A percentile compares a stretch with the other conserved stretches of the same genome.
These are phyloP conservation scores for Sugiyamaella grinbergsii DNA, from an alignment of 1,139 yeast species.

Conservation along the genomic window DNA sequence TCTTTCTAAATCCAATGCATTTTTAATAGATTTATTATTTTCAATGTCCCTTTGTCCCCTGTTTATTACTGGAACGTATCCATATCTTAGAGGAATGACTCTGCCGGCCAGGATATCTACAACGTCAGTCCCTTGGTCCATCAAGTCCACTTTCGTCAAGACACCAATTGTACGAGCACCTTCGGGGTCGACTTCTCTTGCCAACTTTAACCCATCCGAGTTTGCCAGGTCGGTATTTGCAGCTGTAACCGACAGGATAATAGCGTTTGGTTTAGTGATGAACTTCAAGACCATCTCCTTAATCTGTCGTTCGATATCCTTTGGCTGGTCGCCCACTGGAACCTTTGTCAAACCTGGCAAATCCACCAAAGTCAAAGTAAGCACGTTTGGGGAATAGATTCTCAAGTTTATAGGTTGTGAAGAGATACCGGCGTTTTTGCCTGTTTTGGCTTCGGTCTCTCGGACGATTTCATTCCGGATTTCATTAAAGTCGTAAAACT, in stretches of 20 bases:
- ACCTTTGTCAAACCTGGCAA: slow-evolving; percentile 98
- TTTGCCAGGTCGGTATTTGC: slow-evolving; percentile 98
- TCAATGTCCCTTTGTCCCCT: slow-evolving; percentile 98
- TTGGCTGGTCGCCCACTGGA: slow-evolving; percentile 99
- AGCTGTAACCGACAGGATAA: slow-evolving; percentile 91
- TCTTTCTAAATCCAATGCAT: slow-evolving; percentile 81
- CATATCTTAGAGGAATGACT: slow-evolving; percentile 92
- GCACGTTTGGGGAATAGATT: slow-evolving; percentile 93
- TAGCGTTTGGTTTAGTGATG: slow-evolving; percentile 94
- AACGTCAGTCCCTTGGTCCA: slow-evolving; percentile 98
- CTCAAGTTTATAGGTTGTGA: slow-evolving; percentile 90
- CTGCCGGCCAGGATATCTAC: slow-evolving; percentile 95
- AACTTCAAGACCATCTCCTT: slow-evolving; percentile 93
- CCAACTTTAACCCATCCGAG: slow-evolving; percentile 93
- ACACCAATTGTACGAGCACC: slow-evolving; percentile 97
- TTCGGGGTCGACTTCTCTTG: slow-evolving; percentile 98
- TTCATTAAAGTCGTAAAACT: slow-evolving; percentile 84
- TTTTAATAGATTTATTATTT: slow-evolving; percentile 77
- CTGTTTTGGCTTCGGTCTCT: slow-evolving; percentile 94
- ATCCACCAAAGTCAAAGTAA: slow-evolving; percentile 96
- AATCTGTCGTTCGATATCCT: slow-evolving; percentile 92
- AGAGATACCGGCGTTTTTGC: slow-evolving; percentile 89
- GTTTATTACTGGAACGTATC: slow-evolving; percentile 96
- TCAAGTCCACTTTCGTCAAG: slow-evolving; percentile 90
- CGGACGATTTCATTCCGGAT: slow-evolving; percentile 87